A percentile compares a stretch with the other conserved stretches of the same genome.
phyloP scores from a whole-genome alignment of 768 basidiomycete genomes.

The Rhodotorula babjevae region DNA sequence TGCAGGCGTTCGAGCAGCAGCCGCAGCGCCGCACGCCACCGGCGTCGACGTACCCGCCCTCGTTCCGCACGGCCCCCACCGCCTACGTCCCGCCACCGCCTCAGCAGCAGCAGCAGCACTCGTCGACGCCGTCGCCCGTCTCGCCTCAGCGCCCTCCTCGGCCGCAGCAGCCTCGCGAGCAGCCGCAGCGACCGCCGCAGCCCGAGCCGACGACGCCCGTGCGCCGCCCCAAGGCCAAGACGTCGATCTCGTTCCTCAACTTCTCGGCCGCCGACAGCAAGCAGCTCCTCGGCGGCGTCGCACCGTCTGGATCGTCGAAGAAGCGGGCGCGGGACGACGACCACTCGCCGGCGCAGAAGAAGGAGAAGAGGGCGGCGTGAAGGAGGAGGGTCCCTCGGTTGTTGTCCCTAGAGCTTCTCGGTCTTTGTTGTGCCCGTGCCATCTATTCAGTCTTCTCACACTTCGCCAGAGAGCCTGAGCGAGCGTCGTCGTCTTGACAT shows the following conservation, averaged over 20 bases:
- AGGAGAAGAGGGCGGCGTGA: constrained; percentile 7
- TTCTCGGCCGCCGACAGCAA: constrained; percentile 21
- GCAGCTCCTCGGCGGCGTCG: constrained; percentile 19
- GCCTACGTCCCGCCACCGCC: not conserved
- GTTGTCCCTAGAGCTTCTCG: too few relatives aligned
- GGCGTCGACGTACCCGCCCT: not conserved
- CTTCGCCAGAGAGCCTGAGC: too few relatives aligned
- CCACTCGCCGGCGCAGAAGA: not conserved
- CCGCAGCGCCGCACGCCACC: not conserved
- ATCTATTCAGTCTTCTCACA: too few relatives aligned
- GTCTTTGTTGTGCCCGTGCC: too few relatives aligned
- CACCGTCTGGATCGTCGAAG: constrained; percentile 30
- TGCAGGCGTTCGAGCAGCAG: not conserved
- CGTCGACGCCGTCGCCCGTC: not conserved
- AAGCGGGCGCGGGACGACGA: constrained; percentile 3
- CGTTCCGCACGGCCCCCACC: not conserved
- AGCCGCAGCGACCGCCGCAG: not conserved
- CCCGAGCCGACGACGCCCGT: not conserved
- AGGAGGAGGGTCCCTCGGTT: not conserved
- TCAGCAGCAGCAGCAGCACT: not conserved
- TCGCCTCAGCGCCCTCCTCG: too few relatives aligned
- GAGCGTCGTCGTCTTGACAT: too few relatives aligned
- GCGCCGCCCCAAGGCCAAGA: not conserved
- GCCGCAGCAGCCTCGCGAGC: too few relatives aligned
- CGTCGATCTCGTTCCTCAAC: constrained; percentile 29